Evolutionary conservation across 441 rosid genomes (phyloP).

Genomic region (Isatis lusitanica): DNA sequence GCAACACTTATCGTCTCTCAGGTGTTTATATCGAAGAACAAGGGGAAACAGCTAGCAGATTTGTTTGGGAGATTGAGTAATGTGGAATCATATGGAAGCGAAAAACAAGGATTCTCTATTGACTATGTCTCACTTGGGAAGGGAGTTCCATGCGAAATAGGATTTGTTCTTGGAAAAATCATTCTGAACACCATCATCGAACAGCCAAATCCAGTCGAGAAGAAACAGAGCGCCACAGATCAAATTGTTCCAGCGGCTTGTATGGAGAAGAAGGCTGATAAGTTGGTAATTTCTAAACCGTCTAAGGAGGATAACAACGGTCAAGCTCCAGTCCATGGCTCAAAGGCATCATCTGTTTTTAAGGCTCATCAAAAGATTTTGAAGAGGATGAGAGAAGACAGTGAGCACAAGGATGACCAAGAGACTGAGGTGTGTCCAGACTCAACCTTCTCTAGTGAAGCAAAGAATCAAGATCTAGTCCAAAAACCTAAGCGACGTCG

Average conservation of each 20-base stretch:
- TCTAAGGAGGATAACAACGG: neutral
- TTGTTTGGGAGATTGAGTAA: slow-evolving; percentile 49
- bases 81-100: slow-evolving; percentile 40
- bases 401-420: slow-evolving; percentile 15
- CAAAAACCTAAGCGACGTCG: slow-evolving; percentile 9
- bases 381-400: slow-evolving; percentile 25
- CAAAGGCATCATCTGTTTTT: slow-evolving; percentile 16
- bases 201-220: slow-evolving; percentile 28
- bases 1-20: slow-evolving; percentile 28
- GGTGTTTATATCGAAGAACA: slow-evolving; percentile 65
- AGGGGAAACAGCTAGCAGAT: slow-evolving; percentile 37
- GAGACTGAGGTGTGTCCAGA: slow-evolving; percentile 14
- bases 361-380: neutral
- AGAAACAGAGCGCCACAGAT: neutral
- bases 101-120: slow-evolving; percentile 40
- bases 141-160: slow-evolving; percentile 60
- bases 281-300: neutral
- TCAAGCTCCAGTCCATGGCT: slow-evolving; percentile 14
- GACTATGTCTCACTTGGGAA: slow-evolving; percentile 51
- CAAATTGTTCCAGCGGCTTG: slow-evolving; percentile 11
- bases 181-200: slow-evolving; percentile 56
- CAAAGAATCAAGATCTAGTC: slow-evolving; percentile 10
- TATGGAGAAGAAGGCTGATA: slow-evolving; percentile 8
- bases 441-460: slow-evolving; percentile 10
- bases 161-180: slow-evolving; percentile 76